A percentile compares a stretch with the other conserved stretches of the same genome.
Conservation (phyloP, 2,329 filamentous ascomycete genomes). For the Cadophora sp. region DNA sequence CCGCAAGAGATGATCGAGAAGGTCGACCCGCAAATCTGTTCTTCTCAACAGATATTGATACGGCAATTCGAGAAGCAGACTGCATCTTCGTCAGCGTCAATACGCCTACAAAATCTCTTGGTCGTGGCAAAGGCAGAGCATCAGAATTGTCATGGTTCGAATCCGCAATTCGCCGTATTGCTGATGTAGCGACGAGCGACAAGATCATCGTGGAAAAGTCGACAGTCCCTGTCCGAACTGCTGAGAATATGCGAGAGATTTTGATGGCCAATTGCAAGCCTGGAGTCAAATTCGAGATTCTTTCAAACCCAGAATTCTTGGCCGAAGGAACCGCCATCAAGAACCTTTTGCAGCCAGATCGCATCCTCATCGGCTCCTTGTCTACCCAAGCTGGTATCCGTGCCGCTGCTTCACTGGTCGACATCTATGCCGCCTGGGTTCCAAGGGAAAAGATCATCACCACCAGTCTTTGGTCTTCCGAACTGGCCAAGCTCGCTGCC, state of each 20-base stretch:
- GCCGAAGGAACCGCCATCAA: slow-evolving; percentile 75
- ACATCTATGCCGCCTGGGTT: too few relatives aligned
- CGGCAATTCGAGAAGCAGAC: slow-evolving; percentile 69
- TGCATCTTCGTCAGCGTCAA: slow-evolving; percentile 80
- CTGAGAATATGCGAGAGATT: slow-evolving; percentile 67
- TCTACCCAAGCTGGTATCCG: too few relatives aligned
- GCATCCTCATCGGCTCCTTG: slow-evolving; percentile 72
- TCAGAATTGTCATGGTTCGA: slow-evolving; percentile 76
- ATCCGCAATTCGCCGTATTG: slow-evolving; percentile 70
- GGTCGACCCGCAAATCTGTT: slow-evolving; percentile 60
- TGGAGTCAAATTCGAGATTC: slow-evolving; percentile 64
- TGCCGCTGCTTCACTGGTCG: too few relatives aligned
- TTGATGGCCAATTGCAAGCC: slow-evolving; percentile 63
- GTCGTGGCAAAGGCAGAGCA: slow-evolving; percentile 71
- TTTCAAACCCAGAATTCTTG: slow-evolving; percentile 82
- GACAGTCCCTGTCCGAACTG: slow-evolving; percentile 77
- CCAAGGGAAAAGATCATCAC: too few relatives aligned
- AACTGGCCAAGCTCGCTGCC: too few relatives aligned
- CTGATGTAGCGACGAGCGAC: slow-evolving; percentile 66
- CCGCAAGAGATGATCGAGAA: slow-evolving; percentile 57
- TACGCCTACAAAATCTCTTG: slow-evolving; percentile 76
- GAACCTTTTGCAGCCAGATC: slow-evolving; percentile 72
- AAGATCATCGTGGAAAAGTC: slow-evolving; percentile 82
- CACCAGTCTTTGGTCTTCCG: too few relatives aligned
- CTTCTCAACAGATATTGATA: slow-evolving; percentile 72